Evolutionary conservation across 345 rosid species (phyloP).

Genomic region (Excoecaria agallocha): DNA sequence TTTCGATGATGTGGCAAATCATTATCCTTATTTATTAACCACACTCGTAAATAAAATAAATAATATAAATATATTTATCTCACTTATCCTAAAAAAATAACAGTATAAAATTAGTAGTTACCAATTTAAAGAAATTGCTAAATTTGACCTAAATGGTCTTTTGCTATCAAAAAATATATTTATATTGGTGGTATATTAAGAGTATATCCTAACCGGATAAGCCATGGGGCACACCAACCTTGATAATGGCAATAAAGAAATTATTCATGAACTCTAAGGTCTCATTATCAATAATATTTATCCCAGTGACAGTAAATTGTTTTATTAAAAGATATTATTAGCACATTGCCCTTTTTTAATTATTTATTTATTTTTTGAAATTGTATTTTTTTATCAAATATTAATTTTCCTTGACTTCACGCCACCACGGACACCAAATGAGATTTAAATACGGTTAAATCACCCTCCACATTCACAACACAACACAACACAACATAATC

Average conservation of each 20-base stretch:
- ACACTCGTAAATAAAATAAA: background rate
- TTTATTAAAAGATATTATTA: background rate
- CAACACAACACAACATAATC: conserved; percentile 15
- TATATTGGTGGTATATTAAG: no score
- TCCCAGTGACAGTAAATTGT: no score
- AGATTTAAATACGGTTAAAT: conserved; percentile 42
- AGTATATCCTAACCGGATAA: background rate
- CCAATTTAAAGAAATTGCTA: background rate
- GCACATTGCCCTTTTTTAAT: background rate
- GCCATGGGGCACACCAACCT: background rate
- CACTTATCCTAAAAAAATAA: background rate
- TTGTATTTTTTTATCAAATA: background rate
- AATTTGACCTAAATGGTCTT: background rate
- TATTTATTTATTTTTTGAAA: background rate
- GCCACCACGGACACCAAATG: conserved; percentile 41
- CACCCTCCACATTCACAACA: conserved; percentile 9
- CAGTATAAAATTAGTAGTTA: background rate
- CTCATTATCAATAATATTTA: background rate
- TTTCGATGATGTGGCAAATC: conserved; percentile 12
- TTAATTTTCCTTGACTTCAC: background rate
- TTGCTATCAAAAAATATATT: background rate
- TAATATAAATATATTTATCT: background rate
- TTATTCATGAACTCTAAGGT: background rate
- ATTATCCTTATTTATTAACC: background rate
- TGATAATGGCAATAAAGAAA: conserved; percentile 10